phyloP scores from a whole-genome alignment of 2,329 filamentous ascomycete species.

The Colletotrichum higginsianum region DNA sequence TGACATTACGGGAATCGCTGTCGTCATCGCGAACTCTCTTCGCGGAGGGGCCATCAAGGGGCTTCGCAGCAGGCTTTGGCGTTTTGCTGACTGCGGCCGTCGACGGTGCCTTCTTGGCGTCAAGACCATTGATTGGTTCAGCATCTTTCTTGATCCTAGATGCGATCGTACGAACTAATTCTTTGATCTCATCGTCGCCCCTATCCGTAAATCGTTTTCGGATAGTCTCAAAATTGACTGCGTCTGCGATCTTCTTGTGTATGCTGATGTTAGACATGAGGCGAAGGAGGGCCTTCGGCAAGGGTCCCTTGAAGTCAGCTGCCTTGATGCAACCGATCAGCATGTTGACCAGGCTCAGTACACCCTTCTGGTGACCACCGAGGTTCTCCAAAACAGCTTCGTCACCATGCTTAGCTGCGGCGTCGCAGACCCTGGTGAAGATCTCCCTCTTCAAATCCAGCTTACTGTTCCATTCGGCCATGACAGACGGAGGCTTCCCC shows the following conservation, averaged over 20 bases:
- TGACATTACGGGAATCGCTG: slow-evolving; percentile 55
- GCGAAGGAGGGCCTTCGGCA: slow-evolving; percentile 70
- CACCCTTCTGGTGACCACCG: slow-evolving; percentile 70
- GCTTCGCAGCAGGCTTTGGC: slow-evolving; percentile 52
- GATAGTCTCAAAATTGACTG: slow-evolving; percentile 76
- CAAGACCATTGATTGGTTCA: slow-evolving; percentile 46
- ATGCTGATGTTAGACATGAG: slow-evolving; percentile 75
- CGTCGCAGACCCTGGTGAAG: slow-evolving; percentile 66
- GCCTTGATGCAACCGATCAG: slow-evolving; percentile 69
- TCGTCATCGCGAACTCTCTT: slow-evolving; percentile 60
- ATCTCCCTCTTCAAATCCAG: slow-evolving; percentile 63
- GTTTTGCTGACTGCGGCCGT: slow-evolving; percentile 37
- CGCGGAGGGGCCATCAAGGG: slow-evolving; percentile 48
- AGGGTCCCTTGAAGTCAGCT: slow-evolving; percentile 66
- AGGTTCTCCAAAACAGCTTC: slow-evolving; percentile 70
- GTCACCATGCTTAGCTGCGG: slow-evolving; percentile 69
- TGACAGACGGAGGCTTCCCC: slow-evolving; percentile 54
- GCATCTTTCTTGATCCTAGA: slow-evolving; percentile 58
- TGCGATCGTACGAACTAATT: slow-evolving; percentile 72
- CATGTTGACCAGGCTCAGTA: slow-evolving; percentile 68
- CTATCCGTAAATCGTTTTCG: slow-evolving; percentile 75
- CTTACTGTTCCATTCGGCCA: slow-evolving; percentile 57
- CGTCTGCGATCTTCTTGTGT: slow-evolving; percentile 73
- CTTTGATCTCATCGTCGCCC: slow-evolving; percentile 75
- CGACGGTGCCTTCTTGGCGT: slow-evolving; percentile 45